Conservation (phyloP, 306 rosid genomes). For the Cicer bijugum region DNA sequence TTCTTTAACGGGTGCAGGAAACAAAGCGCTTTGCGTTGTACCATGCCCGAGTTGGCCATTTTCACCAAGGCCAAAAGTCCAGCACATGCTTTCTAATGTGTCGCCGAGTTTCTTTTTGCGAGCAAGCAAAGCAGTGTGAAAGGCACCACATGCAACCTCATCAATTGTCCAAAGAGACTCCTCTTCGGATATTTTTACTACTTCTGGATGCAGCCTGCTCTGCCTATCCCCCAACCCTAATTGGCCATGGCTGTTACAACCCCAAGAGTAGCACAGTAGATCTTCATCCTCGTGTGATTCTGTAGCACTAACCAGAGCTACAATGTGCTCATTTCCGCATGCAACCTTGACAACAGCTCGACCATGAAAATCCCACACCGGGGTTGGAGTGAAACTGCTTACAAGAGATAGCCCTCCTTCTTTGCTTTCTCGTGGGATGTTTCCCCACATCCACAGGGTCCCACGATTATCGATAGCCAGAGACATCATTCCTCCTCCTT, state of each 20-base stretch:
- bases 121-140: slow-evolving; percentile 89
- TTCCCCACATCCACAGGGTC: slow-evolving; percentile 88
- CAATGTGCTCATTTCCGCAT: slow-evolving; percentile 86
- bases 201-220: slow-evolving; percentile 63
- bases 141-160: slow-evolving; percentile 88
- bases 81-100: slow-evolving; percentile 62
- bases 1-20: slow-evolving; percentile 67
- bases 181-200: slow-evolving; percentile 55
- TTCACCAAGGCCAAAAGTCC: slow-evolving; percentile 91
- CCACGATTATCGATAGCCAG: slow-evolving; percentile 75
- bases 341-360: slow-evolving; percentile 80
- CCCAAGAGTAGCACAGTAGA: slow-evolving; percentile 88
- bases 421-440: slow-evolving; percentile 65
- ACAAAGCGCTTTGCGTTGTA: slow-evolving; percentile 58
- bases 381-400: slow-evolving; percentile 70
- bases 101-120: slow-evolving; percentile 56
- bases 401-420: slow-evolving; percentile 57
- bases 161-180: slow-evolving; percentile 62
- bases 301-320: slow-evolving; percentile 67
- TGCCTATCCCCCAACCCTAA: slow-evolving; percentile 85
- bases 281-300: slow-evolving; percentile 61
- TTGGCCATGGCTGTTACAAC: slow-evolving; percentile 75
- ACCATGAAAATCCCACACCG: slow-evolving; percentile 77
- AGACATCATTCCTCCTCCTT: slow-evolving; percentile 96
- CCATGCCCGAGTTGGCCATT: slow-evolving; percentile 97